Evolutionary conservation across 495 filamentous ascomycete species (phyloP).

Genomic region (Mytilinidion resinicola): DNA sequence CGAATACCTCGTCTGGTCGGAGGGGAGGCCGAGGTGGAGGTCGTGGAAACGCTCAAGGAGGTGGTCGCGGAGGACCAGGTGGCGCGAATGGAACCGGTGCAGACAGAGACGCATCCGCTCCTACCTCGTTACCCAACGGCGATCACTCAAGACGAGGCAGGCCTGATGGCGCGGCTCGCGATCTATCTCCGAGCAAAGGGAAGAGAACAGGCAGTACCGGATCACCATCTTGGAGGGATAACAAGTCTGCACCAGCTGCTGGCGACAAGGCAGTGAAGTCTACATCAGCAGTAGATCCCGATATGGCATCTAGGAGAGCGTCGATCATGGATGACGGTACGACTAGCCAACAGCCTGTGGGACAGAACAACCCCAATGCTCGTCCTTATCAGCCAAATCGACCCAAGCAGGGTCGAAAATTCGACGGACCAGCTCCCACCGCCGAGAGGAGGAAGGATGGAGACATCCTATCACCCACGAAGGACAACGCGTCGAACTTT

Average conservation of each 20-base stretch:
- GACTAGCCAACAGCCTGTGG: background rate
- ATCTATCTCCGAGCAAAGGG: constrained; percentile 16
- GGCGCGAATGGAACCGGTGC: constrained; percentile 37
- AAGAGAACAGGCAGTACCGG: constrained; percentile 46
- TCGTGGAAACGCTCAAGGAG: constrained; percentile 54
- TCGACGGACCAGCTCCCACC: constrained; percentile 3
- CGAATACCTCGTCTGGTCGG: constrained; percentile 31
- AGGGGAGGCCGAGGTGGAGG: constrained; percentile 36
- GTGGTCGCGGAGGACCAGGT: constrained; percentile 48
- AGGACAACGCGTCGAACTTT: constrained; percentile 14
- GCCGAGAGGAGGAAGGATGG: constrained; percentile 38
- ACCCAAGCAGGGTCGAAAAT: constrained; percentile 11
- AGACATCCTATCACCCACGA: constrained; percentile 20
- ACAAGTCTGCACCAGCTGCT: background rate
- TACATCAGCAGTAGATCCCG: constrained; percentile 21
- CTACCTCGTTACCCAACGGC: constrained; percentile 8
- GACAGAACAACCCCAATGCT: constrained; percentile 17
- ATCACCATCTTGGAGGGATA: constrained; percentile 21
- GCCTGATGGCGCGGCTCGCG: constrained; percentile 31
- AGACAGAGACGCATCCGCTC: constrained; percentile 19
- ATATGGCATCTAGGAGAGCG: constrained; percentile 5
- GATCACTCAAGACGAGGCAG: constrained; percentile 32
- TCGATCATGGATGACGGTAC: constrained; percentile 9
- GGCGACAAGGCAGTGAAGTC: constrained; percentile 40
- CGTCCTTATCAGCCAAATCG: constrained; percentile 16